Evolutionary conservation across 495 filamentous ascomycete genomes (phyloP), one percentile per base, ranked within the genome.

Genomic region (Daldinia concentrica): DNA sequence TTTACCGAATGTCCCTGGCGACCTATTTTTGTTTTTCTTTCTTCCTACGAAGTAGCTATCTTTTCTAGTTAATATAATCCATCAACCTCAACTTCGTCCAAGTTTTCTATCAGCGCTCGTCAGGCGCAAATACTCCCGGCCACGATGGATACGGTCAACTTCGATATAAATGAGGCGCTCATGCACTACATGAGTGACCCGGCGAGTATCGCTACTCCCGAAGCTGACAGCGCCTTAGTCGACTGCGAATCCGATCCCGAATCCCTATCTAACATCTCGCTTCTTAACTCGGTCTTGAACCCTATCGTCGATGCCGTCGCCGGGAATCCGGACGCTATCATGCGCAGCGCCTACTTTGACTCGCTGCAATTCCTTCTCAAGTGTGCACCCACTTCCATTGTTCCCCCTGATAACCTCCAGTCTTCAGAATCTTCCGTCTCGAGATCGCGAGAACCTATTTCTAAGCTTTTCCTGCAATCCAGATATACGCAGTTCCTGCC

Each of bases 131-230:
- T 50, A 64, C 63, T 50, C 64, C 75, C 58, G 66, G 70, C 77
- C 76, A 83, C 71, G 73, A 97, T 97, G 94, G 93, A 92, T 77
- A 81, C 77, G 62, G 84, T 92, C 73, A 87, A 89, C 66, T 99
- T 98, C 81, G 93, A 98, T 78, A 92, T 99, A 79, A 98, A 97
- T 81, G 90, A 95, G 76, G 91, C 93, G 68, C 90, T 98, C 80
- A 98, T 97, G 84, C 86, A 91, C 76, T 98, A 99, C 81, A 90
- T 97, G 85, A 93, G 91, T 82, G 93, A 97, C 81, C 96, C 96
- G 1, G 83, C 90, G 50, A 86, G 86, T 43, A 88, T 98, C 37
- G 86, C 91, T 4, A 97, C 93, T n/a, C 88, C 91, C 32, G 94
- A 97, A 77, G 95, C 95, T 27, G 91, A 97, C 72, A 78, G 90